Percentiles rank a stretch among this genome's conserved stretches.
These are phyloP conservation scores for Lepidium africanum DNA, from an alignment of 345 rosid species.

Conservation along the genomic window DNA sequence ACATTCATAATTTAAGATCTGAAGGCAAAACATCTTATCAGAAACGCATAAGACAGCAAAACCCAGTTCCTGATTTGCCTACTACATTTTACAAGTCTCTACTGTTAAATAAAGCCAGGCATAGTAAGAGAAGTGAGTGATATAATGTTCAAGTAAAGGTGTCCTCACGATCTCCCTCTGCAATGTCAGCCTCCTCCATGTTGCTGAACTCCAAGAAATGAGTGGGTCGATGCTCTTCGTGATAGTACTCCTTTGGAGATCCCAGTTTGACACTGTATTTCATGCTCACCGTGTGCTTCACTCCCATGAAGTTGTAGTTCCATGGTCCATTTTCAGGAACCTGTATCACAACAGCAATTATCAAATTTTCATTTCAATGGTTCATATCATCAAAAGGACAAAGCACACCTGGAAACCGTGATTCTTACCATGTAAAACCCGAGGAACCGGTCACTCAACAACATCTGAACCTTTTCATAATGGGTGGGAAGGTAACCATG, in stretches of 20 bases:
- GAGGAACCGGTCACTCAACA: slow-evolving; percentile 71
- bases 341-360: no score
- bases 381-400: no score
- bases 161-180: slow-evolving; percentile 81
- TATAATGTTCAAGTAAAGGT: slow-evolving; percentile 36
- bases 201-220: slow-evolving; percentile 90
- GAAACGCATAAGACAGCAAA: no score
- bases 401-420: no score
- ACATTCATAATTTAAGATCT: no score
- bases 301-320: slow-evolving; percentile 96
- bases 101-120: no score
- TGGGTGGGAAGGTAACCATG: slow-evolving; percentile 87
- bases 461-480: slow-evolving; percentile 96
- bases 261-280: slow-evolving; percentile 79
- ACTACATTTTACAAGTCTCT: no score
- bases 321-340: slow-evolving; percentile 75
- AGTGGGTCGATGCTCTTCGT: slow-evolving; percentile 78
- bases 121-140: no score
- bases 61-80: no score
- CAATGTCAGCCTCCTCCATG: slow-evolving; percentile 52
- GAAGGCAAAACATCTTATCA: no score
- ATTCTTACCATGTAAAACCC: slow-evolving; percentile 66
- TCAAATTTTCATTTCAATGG: no score
- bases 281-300: slow-evolving; percentile 79
- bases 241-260: slow-evolving; percentile 65